Percentiles rank a stretch among this genome's conserved stretches.
Conservation (phyloP, 441 rosid genomes). For the Heliophila coronopifolia region DNA sequence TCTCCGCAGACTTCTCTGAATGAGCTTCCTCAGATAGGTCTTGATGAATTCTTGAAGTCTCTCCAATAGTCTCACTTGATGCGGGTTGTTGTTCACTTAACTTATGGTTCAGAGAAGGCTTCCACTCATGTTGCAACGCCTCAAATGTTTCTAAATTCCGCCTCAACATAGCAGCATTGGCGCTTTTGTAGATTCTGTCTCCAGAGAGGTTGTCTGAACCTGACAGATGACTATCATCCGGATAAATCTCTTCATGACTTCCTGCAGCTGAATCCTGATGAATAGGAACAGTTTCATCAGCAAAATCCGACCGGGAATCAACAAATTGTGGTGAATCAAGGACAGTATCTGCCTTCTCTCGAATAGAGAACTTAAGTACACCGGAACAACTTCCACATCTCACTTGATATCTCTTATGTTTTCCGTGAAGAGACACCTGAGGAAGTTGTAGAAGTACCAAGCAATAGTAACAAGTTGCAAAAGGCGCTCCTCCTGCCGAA, state of each 20-base stretch:
- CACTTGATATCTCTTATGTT: constrained; percentile 49
- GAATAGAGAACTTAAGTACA: constrained; percentile 52
- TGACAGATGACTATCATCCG: constrained; percentile 32
- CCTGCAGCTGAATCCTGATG: constrained; percentile 30
- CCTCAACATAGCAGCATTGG: constrained; percentile 14
- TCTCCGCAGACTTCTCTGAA: constrained; percentile 2
- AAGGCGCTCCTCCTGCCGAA: constrained; percentile 75
- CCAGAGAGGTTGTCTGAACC: constrained; percentile 41
- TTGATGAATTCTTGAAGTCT: constrained; percentile 11
- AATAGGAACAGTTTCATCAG: constrained; percentile 28
- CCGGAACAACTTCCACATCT: constrained; percentile 71
- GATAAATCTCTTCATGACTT: constrained; percentile 32
- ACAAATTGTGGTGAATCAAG: constrained; percentile 35
- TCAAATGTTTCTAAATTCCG: constrained; percentile 20
- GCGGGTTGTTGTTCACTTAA: constrained; percentile 8
- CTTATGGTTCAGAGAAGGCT: constrained; percentile 6
- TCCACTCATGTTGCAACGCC: constrained; percentile 11
- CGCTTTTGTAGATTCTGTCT: constrained; percentile 32
- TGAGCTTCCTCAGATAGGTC: constrained; percentile 23
- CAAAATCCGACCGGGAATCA: constrained; percentile 36
- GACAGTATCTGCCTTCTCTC: constrained; percentile 40
- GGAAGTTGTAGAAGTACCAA: constrained; percentile 58
- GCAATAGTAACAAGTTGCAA: constrained; percentile 59
- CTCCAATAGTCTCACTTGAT: constrained; percentile 5
- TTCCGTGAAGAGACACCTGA: constrained; percentile 53